These are phyloP conservation scores for Nemania bipapillata DNA, from an alignment of 2,329 filamentous ascomycete genomes.

Conservation along the genomic window DNA sequence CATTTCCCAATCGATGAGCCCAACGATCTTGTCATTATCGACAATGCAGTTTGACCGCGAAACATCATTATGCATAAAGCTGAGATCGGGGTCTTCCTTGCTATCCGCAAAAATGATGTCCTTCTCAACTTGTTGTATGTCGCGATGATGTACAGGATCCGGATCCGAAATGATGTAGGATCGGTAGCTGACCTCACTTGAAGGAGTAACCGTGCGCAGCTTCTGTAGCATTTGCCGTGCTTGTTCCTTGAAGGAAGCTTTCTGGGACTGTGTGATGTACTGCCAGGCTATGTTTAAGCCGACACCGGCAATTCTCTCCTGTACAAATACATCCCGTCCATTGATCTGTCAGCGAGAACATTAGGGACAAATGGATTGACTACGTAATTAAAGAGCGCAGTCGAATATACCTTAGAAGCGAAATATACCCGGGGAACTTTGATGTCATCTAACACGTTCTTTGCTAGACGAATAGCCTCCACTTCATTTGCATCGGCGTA, in stretches of 20 bases:
- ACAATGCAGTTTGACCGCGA: constrained; percentile 40
- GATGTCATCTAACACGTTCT: constrained; percentile 23
- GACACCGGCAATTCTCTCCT: constrained; percentile 39
- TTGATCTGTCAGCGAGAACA: constrained; percentile 28
- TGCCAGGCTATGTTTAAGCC: constrained; percentile 38
- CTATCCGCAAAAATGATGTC: neutral
- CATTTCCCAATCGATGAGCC: constrained; percentile 41
- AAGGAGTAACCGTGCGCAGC: neutral
- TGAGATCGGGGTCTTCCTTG: constrained; percentile 25
- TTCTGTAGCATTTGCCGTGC: constrained; percentile 33
- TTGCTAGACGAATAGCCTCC: constrained; percentile 30
- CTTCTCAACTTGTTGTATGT: neutral
- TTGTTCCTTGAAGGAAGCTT: constrained; percentile 36
- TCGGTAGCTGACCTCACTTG: neutral
- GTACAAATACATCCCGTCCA: constrained; percentile 30
- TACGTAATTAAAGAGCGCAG: neutral
- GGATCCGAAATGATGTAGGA: constrained; percentile 1
- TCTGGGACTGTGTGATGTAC: constrained; percentile 35
- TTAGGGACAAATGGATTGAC: neutral
- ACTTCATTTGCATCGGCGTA: constrained; percentile 39
- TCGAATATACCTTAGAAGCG: constrained; percentile 22
- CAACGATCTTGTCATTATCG: constrained; percentile 39
- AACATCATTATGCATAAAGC: constrained; percentile 41
- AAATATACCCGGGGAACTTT: constrained; percentile 38
- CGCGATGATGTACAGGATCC: neutral